Evolutionary conservation across 192 early-diverging fungal genomes (phyloP).

Genomic region (Backusella mclennaniae): DNA sequence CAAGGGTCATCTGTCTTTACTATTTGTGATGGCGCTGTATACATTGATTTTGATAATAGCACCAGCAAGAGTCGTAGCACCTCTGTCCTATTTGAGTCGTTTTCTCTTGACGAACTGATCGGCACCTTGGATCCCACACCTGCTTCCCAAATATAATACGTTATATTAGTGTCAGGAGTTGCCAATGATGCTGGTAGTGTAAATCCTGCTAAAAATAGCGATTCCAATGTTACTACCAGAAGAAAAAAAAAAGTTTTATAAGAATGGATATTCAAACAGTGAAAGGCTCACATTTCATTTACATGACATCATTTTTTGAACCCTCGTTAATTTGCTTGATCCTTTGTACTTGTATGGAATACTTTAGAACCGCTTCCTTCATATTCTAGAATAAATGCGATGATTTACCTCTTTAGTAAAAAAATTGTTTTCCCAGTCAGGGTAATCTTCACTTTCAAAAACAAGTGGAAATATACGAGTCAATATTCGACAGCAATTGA

Average conservation of each 20-base stretch:
- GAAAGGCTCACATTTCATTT: conserved; percentile 7
- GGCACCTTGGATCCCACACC: conserved; percentile 72
- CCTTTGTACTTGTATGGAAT: neutral
- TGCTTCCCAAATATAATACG: conserved; percentile 75
- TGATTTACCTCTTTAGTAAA: conserved; percentile 34
- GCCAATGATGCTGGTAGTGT: conserved; percentile 59
- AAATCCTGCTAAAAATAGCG: conserved; percentile 69
- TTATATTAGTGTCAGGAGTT: conserved; percentile 36
- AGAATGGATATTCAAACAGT: neutral
- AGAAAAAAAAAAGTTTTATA: neutral
- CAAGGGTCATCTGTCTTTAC: conserved; percentile 54
- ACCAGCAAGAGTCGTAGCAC: conserved; percentile 75
- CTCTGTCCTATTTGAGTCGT: conserved; percentile 71
- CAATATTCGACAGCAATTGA: conserved; percentile 82
- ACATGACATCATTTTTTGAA: conserved; percentile 49
- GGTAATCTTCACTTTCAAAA: conserved; percentile 63
- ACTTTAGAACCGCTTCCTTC: neutral
- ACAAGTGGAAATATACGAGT: conserved; percentile 83
- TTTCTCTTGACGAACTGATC: conserved; percentile 64
- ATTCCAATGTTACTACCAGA: conserved; percentile 30
- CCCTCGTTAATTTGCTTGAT: conserved; percentile 33
- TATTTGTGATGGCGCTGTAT: conserved; percentile 53
- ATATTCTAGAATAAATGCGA: neutral
- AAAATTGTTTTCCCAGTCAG: conserved; percentile 53
- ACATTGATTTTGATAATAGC: conserved; percentile 80